Percentiles rank a stretch among this genome's conserved stretches.
Conservation (phyloP, 352 stramenopile species). For the Pythium aquatile region DNA sequence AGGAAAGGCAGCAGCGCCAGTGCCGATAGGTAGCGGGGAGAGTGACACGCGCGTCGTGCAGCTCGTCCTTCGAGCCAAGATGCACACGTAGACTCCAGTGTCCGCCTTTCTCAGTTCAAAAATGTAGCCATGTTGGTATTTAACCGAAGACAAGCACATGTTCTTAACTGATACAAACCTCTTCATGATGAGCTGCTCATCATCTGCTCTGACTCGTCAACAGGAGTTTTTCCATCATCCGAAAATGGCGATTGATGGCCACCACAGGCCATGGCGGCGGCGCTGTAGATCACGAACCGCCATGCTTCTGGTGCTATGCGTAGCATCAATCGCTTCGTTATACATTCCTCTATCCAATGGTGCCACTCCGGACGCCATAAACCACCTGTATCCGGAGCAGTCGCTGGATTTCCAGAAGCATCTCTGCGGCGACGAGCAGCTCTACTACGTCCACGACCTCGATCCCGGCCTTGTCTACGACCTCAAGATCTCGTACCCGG, state of each 20-base stretch:
- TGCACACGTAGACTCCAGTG: slow-evolving; percentile 5
- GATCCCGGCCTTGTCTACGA: slow-evolving; percentile 53
- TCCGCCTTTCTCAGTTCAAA: not conserved
- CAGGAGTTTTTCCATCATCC: not conserved
- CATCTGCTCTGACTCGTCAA: slow-evolving; percentile 3
- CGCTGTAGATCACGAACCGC: not conserved
- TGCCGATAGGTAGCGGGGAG: not conserved
- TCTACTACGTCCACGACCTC: slow-evolving; percentile 56
- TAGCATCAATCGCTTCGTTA: slow-evolving; percentile 12
- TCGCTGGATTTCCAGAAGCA: slow-evolving; percentile 38
- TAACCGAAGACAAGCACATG: slow-evolving; percentile 5
- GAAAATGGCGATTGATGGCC: not conserved
- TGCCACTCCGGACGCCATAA: slow-evolving; percentile 3
- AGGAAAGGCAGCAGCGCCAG: slow-evolving; percentile 6
- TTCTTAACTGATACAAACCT: slow-evolving; percentile 10
- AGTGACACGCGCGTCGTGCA: slow-evolving; percentile 25
- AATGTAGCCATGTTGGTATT: slow-evolving; percentile 26
- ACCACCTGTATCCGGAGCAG: slow-evolving; percentile 44
- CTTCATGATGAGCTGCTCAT: not conserved
- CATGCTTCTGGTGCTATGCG: slow-evolving; percentile 11
- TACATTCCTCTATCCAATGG: slow-evolving; percentile 14
- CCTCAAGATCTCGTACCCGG: slow-evolving; percentile 77
- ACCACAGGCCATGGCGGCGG: slow-evolving; percentile 8
- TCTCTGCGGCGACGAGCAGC: slow-evolving; percentile 40
- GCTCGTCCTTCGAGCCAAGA: slow-evolving; percentile 28